Conservation (phyloP, 495 filamentous ascomycete genomes). For the Penicillium coprophilum region DNA sequence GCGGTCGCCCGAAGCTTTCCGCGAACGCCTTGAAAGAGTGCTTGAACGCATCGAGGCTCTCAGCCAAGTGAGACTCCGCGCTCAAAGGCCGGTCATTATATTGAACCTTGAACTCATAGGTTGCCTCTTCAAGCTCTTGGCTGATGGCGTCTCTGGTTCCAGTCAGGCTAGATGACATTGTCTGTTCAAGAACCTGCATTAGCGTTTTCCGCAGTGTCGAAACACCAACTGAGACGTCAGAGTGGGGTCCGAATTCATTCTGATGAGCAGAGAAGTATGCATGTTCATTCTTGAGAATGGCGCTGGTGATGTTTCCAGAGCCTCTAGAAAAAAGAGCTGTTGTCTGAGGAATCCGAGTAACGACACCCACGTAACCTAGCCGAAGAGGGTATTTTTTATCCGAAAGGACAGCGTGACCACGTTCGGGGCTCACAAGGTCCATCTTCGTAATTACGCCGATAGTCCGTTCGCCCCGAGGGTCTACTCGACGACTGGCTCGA, state of each 20-base stretch:
- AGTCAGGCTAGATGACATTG: slow-evolving; percentile 88
- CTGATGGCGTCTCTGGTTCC: slow-evolving; percentile 87
- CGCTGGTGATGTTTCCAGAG: slow-evolving; percentile 73
- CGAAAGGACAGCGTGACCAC: slow-evolving; percentile 72
- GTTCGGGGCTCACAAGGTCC: slow-evolving; percentile 87
- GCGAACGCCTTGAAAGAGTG: slow-evolving; percentile 94
- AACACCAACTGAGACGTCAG: slow-evolving; percentile 74
- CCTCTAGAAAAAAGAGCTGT: slow-evolving; percentile 82
- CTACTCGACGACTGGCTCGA: slow-evolving; percentile 84
- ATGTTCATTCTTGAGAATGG: slow-evolving; percentile 85
- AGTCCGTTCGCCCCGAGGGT: slow-evolving; percentile 91
- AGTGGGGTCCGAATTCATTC: slow-evolving; percentile 70
- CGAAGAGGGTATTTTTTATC: slow-evolving; percentile 94
- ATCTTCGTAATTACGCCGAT: slow-evolving; percentile 99
- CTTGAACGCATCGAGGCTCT: slow-evolving; percentile 94
- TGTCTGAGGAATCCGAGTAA: slow-evolving; percentile 74
- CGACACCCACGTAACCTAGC: slow-evolving; percentile 95
- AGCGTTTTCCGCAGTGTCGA: slow-evolving; percentile 87
- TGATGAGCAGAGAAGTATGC: slow-evolving; percentile 85
- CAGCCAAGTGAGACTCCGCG: slow-evolving; percentile 93
- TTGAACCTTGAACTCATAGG: slow-evolving; percentile 99
- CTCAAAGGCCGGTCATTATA: slow-evolving; percentile 96
- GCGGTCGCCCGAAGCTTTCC: slow-evolving; percentile 81
- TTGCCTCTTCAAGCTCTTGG: slow-evolving; percentile 94
- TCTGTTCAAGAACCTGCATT: slow-evolving; percentile 95